phyloP scores from a whole-genome alignment of 495 filamentous ascomycete species.

The Hypoxylon crocopeplum region DNA sequence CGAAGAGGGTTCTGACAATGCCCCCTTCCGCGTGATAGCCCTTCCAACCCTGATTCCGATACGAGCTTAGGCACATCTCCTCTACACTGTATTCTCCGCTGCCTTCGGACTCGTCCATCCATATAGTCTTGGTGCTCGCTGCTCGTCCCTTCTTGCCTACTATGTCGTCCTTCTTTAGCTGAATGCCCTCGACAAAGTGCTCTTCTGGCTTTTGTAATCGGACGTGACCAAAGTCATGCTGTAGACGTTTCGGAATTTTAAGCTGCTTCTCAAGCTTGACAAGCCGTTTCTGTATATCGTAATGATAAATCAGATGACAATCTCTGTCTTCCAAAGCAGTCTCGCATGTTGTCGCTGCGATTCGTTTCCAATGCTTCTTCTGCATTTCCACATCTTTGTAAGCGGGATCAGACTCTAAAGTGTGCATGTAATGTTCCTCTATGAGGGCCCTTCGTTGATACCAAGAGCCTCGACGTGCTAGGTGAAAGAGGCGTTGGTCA shows the following conservation, averaged over 20 bases:
- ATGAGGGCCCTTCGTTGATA: conserved; percentile 94
- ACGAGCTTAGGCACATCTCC: conserved; percentile 89
- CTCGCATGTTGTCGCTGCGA: conserved; percentile 85
- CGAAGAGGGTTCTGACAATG: conserved; percentile 89
- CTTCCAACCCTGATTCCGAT: conserved; percentile 85
- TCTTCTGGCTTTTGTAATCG: conserved; percentile 75
- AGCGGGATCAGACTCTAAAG: conserved; percentile 54
- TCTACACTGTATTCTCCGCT: conserved; percentile 82
- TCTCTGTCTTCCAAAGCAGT: conserved; percentile 83
- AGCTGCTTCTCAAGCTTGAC: conserved; percentile 86
- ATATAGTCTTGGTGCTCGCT: conserved; percentile 78
- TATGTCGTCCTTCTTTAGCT: conserved; percentile 65
- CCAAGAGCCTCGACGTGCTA: conserved; percentile 85
- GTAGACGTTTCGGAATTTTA: conserved; percentile 81
- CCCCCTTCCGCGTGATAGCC: conserved; percentile 93
- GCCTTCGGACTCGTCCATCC: conserved; percentile 76
- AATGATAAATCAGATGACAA: conserved; percentile 90
- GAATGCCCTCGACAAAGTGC: conserved; percentile 76
- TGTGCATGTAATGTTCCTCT: conserved; percentile 93
- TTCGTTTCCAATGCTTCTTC: conserved; percentile 83
- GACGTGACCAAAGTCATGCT: conserved; percentile 93
- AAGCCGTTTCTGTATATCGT: conserved; percentile 92
- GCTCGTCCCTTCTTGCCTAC: conserved; percentile 49
- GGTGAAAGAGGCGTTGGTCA: conserved; percentile 81
- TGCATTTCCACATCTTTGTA: conserved; percentile 52